Conservation (phyloP, 441 rosid genomes). For the Gossypium armourianum region DNA sequence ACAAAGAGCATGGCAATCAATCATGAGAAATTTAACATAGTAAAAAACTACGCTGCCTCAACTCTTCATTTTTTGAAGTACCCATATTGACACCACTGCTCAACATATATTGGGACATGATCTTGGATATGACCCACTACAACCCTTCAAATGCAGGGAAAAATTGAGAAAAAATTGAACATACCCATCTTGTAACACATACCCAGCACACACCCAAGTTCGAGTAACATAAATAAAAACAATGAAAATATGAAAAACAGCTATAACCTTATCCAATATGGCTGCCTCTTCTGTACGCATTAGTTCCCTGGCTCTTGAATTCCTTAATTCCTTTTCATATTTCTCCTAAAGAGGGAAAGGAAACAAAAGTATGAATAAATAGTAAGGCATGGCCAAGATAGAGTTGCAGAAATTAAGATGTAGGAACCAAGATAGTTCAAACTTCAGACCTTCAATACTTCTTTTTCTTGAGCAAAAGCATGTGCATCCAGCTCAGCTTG, state of each 20-base stretch:
- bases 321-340: slow-evolving; percentile 80
- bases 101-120: not conserved
- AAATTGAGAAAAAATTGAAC: not conserved
- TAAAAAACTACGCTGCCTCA: not conserved
- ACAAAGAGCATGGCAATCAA: slow-evolving; percentile 3
- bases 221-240: not conserved
- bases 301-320: slow-evolving; percentile 79
- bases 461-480: slow-evolving; percentile 57
- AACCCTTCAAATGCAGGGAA: not conserved
- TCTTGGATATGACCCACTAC: not conserved
- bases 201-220: not conserved
- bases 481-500: slow-evolving; percentile 79
- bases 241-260: slow-evolving; percentile 9
- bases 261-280: slow-evolving; percentile 72
- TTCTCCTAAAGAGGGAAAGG: slow-evolving; percentile 43
- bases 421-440: slow-evolving; percentile 6
- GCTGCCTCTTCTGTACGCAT: slow-evolving; percentile 93
- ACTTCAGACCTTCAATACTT: slow-evolving; percentile 53
- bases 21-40: not conserved
- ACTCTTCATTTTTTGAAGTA: not conserved
- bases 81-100: not conserved
- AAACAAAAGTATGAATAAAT: slow-evolving; percentile 1
- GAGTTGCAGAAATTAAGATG: not conserved
- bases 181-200: not conserved
- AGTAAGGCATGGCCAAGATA: not conserved